Evolutionary conservation across 345 rosid genomes (phyloP), one percentile per base, ranked within the genome.

Genomic region (Abelmoschus esculentus): DNA sequence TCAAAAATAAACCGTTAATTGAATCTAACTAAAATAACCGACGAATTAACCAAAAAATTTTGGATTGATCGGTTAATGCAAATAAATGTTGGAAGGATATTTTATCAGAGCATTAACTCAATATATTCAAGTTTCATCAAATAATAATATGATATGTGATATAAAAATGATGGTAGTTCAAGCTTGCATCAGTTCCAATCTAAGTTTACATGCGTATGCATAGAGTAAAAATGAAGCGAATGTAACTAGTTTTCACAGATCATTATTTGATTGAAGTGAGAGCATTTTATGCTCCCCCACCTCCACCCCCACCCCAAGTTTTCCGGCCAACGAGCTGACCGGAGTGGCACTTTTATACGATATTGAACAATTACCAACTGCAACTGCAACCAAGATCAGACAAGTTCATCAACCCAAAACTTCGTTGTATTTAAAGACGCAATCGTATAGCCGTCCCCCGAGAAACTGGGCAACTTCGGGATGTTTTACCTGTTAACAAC

Each of bases 381-480:
- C 17, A 46, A 47, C 6, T 46, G 40, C 19, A 28, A 47, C 3
- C 57, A 14, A 44, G 22, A 47, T 5, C 7, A 6, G 9, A 49
- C 0, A 5, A 49, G 10, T 14, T 56, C 52, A 52, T 72, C 53
- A 77, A 66, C 68, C 81, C 36, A 74, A 74, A 36, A 82, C 90
- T 74, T 86, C 92, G 26, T 22, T 22, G 26, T 22, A 22, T 22
- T 22, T 95, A 84, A 95, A 83, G 73, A 95, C 99, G 18, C 99
- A 95, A 75, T 95, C 98, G 9, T 95, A 91, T 32, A 95, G 97
- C 78, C 97, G 78, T 57, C 99, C 99, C 66, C 98, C 99, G 2
- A 95, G 96, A 80, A 95, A 95, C 84, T 95, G 92, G 11, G 99
- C 97, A 75, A 95, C 99, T 80, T 95, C 99, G 10, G 80, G 86